Percentiles rank a stretch among this genome's conserved stretches.
These are phyloP conservation scores for Blastocystis sp. DNA, from an alignment of 352 stramenopile species.

Conservation along the genomic window DNA sequence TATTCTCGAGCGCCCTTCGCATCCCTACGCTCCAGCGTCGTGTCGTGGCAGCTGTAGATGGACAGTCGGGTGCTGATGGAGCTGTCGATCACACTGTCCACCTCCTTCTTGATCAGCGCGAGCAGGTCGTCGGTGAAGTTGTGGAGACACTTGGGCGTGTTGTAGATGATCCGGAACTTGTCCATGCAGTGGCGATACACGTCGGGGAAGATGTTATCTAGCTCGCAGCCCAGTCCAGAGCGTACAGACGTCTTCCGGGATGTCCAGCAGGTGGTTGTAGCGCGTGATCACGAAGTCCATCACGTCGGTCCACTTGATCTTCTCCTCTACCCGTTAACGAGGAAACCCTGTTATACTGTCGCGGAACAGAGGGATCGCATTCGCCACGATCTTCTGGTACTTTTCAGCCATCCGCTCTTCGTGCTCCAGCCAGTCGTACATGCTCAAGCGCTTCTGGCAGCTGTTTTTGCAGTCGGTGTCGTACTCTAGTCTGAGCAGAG, in stretches of 20 bases:
- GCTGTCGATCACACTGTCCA: background rate
- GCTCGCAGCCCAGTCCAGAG: background rate
- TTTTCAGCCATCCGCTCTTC: background rate
- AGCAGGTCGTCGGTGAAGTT: conserved; percentile 17
- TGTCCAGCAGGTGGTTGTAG: conserved; percentile 32
- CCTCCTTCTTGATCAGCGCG: conserved; percentile 30
- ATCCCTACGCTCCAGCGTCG: background rate
- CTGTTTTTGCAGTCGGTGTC: background rate
- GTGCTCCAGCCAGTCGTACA: conserved; percentile 14
- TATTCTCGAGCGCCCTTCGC: background rate
- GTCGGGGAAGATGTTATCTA: conserved; percentile 12
- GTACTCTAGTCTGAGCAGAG: background rate
- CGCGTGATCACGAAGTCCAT: conserved; percentile 45
- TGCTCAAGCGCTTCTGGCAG: background rate
- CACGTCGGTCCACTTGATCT: conserved; percentile 3
- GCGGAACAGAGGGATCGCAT: background rate
- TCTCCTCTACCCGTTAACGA: background rate
- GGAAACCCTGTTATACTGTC: background rate
- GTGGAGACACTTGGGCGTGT: conserved; percentile 37
- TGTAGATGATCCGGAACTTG: conserved; percentile 42
- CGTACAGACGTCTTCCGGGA: background rate
- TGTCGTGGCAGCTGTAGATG: conserved; percentile 53
- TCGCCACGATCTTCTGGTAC: background rate
- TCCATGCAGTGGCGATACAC: background rate
- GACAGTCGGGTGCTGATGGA: background rate